Base-by-base conservation (phyloP, 768 basidiomycete species). In the Rhodotorula paludigena region DNA sequence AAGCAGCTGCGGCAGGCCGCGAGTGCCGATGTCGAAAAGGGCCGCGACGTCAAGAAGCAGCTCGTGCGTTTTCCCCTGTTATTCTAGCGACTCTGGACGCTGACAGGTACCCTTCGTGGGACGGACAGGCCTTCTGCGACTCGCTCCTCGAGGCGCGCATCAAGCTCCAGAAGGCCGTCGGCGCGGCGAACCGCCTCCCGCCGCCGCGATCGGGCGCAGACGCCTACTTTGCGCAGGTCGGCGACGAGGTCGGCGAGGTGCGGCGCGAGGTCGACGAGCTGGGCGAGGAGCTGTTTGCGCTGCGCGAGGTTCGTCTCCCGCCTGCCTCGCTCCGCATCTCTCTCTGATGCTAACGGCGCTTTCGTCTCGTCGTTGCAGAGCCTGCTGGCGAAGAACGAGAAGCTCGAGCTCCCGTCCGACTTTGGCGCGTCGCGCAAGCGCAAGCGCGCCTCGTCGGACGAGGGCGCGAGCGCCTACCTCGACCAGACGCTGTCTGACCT, bases 141-240 rank as follows among this genome's bases (percentile, higher is more conserved):
- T 82, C 83, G 9, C 81, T 97, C 44, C 82, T 97, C 36, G 90
- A 96, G 76, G 85, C 89, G n/a, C 85, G 94, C 42, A 98, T 98
- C 77, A 86, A 86, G 33, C 78, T 96, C 51, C 94, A 97, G 79
- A 97, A 92, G 80, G 84, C 87, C 32, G 81, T 86, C 52, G 74
- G 81, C 3, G 80, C 86, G 18, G 82, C 86, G 11, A 89, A 90
- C 74, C 80, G 80, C 56, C 81, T 96, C 11, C 87, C 89, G 10
- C 48, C 51, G 35, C 65, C 81, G 82, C 20, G 39, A 0, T 54
- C 33, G 7, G 35, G 63, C 28, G 57, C 60, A 6, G 33, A 59
- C 8, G 39, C 16, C 9, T 52, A 6, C 18, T 58, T 68, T 18
- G 36, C 75, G 51, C 63, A 73, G 39, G 53, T 78, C 77, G 30